Base-by-base conservation (phyloP, 177 flowering plant species). In the Vitis hybrid region DNA sequence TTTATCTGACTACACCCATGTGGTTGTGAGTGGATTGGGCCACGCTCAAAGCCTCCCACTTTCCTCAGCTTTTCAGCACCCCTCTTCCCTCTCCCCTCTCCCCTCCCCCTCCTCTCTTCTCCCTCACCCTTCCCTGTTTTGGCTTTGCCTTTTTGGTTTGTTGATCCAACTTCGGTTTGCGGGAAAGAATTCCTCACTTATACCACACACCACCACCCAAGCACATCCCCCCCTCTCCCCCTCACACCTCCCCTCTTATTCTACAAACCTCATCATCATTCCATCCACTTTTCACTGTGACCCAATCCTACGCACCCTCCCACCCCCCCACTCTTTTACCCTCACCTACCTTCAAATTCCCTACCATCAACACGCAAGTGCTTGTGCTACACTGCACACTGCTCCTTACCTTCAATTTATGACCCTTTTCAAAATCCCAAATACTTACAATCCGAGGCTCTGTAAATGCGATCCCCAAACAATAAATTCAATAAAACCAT, bases 1-100 rank as follows among this genome's bases (percentile, higher is more conserved):
- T 78, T 78, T 76, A 65, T 75, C 81, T 79, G 86, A 70, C 81
- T 79, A 59, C 52, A 35, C 62, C 79, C 86, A 83, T 83, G 86
- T 83, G 86, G 82, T 59, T 75, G 80, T 74, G 77, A 80, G 75
- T 78, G 75, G 64, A 40, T 40, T 40, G 48, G 75, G 56, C 58
- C 71, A 69, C 80, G 72, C 76, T 81, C 78, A 75, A 71, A 24
- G 13, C 66, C 51, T 21, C 7, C 64, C 55, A 19, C 66, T 66
- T 66, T 27, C 30, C 65, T 49, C 67, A 49, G 60, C 80, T 70
- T 59, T 64, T 65, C 60, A 30, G 32, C 32, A 0, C 32, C 32
- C 5, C 52, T 10, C 52, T 49, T 4, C 48, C 9, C 48, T 40
- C 48, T 40, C 46, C 18, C 40, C 64, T 35, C 24, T 3, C 18